Base-by-base conservation (phyloP, 768 basidiomycete genomes). In the Saitozyma podzolica region DNA sequence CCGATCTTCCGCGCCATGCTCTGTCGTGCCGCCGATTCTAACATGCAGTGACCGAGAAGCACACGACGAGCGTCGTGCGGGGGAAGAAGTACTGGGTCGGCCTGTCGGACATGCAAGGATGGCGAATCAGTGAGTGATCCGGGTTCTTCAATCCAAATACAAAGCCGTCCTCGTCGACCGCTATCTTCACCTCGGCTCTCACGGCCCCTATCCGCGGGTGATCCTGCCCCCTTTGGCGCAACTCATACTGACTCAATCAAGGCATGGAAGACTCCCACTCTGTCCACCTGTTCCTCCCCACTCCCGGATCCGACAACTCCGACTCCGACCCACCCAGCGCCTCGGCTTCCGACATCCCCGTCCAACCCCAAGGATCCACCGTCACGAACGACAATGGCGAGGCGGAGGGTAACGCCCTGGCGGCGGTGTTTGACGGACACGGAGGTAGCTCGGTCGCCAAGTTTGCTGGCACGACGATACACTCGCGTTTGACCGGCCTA, bases 201-300 rank as follows among this genome's bases (percentile, higher is more conserved):
- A 5, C 29, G 29, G 2, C 29, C 29, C 29, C 29, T 29, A 29
- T 29, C 2, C 29, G 29, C 29, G 29, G 29, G 29, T 2, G 29
- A 29, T 29, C 29, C 29, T 29, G 29, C 29, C 29, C 29, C 2
- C 29, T 29, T 29, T 29, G 29, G 29, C 29, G 29, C 29, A 29
- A 29, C 29, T 2, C 29, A 29, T 29, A 29, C 40, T 41, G 9
- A 50, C 6, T 56, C 75, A 29, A 29, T 29, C 29, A 29, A 99
- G 95, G 88, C 71, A 98, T 99, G 96, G 96, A 99, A 82, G 95
- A 99, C 74, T 87, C 95, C 0, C 95, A 98, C 80, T 84, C 90
- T 16, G 83, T 86, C 45, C 81, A 90, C 37, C 82, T 94, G 51
- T 83, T 87, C 65, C 82, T 96, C 50, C 80, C 70, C 19, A 58